Conservation (phyloP, 306 rosid genomes). For the Cyamopsis tetragonoloba region DNA sequence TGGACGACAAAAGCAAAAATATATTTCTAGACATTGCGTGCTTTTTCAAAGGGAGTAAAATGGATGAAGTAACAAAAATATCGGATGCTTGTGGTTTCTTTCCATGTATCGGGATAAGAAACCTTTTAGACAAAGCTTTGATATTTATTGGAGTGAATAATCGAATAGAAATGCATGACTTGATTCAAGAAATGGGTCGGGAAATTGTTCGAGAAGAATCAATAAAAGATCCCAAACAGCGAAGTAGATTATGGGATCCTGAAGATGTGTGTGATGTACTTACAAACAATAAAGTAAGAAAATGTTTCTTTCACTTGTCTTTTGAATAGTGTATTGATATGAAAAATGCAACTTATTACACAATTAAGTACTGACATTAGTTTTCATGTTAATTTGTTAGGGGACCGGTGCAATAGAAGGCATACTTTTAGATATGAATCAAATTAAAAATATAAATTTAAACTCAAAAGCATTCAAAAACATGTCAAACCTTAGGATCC, state of each 20-base stretch:
- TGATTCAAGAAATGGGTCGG: constrained; percentile 26
- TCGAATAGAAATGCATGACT: constrained; percentile 21
- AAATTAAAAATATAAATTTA: neutral
- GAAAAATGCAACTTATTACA: neutral
- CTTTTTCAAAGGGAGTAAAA: neutral
- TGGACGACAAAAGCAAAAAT: neutral
- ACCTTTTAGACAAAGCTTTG: constrained; percentile 15
- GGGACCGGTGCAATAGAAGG: neutral
- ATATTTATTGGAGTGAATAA: neutral
- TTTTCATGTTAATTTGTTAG: neutral
- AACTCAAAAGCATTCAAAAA: neutral
- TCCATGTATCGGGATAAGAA: neutral
- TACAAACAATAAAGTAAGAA: neutral
- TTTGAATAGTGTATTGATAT: neutral
- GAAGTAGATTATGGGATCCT: neutral
- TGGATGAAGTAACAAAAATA: neutral
- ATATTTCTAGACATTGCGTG: constrained; percentile 25
- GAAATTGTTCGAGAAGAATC: constrained; percentile 20
- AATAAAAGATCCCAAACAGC: neutral
- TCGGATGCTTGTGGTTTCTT: neutral
- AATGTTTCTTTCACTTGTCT: neutral
- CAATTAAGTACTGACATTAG: neutral
- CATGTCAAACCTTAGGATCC: constrained; percentile 6
- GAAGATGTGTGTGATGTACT: neutral
- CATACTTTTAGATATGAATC: neutral